Evolutionary conservation across 2,329 filamentous ascomycete genomes (phyloP), one percentile per base, ranked within the genome.

Genomic region (Dactylellina sp.): DNA sequence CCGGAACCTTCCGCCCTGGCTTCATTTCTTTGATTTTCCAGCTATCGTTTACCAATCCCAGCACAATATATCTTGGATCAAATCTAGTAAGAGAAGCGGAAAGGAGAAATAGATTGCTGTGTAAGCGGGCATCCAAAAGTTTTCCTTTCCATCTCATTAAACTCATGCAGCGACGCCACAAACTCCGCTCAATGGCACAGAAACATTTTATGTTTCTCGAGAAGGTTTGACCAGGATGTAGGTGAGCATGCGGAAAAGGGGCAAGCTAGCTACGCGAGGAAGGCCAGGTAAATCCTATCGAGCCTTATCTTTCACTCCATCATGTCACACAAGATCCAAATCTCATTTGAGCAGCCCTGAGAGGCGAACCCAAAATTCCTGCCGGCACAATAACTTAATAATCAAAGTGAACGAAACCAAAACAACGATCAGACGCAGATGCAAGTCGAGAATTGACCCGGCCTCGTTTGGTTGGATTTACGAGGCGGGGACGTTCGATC

Each of bases 261-360:
- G 55, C 14, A 12, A 28, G 24, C 37, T 9, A 40, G 16, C 49
- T 40, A 5, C 5, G 37, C 37, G 12, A 14, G 37, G 37, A 40
- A 14, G 37, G 12, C 3, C 12, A 16, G 12, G 3, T 3, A 40
- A 40, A 7, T 44, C 35, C 37, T 47, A 64, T 64, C 52, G 14
- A 35, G 46, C 52, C 66, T 62, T 63, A 44, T 55, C 46, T 60
- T 65, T 57, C 39, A 40, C n/a, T 37, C 22, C 28, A n/a, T 72
- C 22, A 39, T 55, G 68, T 72, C 42, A 42, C 60, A 72, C 68
- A 72, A 72, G 68, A 72, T 72, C 60, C 53, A 65, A 71, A 72
- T 61, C 60, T 64, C 59, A 65, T 72, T 60, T 65, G 50, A 46
- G 52, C 46, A 72, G 60, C 53, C 68, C 53, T 60, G 60, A 22